Evolutionary conservation across 148 eudicot genomes (phyloP), one percentile per base, ranked within the genome.

Genomic region (Rhododendron henanense): DNA sequence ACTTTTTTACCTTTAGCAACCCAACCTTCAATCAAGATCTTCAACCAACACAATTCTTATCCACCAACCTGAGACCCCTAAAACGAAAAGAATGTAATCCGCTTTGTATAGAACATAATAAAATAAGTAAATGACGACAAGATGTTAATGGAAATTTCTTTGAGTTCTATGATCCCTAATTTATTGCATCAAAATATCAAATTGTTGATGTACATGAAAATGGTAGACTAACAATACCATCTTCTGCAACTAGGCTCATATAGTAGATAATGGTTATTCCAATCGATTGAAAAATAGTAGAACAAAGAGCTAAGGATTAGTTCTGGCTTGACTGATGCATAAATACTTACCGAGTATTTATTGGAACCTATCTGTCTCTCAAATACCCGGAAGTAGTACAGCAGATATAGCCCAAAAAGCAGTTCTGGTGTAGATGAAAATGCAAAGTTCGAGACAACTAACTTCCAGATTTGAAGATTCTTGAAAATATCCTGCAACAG

Each of bases 321-420:
- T 31, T 81, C 51, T 33, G 57, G 10, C 18, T 63, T 45, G 61
- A 79, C 10, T 79, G 65, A 79, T 80, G 21, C 5, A 51, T 21
- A 15, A 87, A 28, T 31, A 91, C 98, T 95, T 87, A 96, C 99
- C 41, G 97, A 92, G 86, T 94, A 94, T 88, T 96, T 96, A 82
- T 95, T 96, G 13, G 99, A 96, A 83, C 99, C 98, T 81, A 96
- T 96, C 87, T 96, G 99, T 88, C 99, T 94, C 91, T 96, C 99
- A 86, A 96, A 96, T 78, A 96, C 94, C 51, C 99, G 97, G 79
- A 96, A 96, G 90, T 96, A 96, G 90, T 95, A 96, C 84, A 96
- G 88, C 82, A 96, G 88, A 92, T 95, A 96, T 31, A 91, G 69
- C 84, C 99, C 99, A 90, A 96, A 96, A 86, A 95, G 48, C 90